Percentiles rank a stretch among this genome's conserved stretches.
Evolutionary conservation across 306 rosid species (phyloP).

Genomic region (Sechiopsis laciniata): DNA sequence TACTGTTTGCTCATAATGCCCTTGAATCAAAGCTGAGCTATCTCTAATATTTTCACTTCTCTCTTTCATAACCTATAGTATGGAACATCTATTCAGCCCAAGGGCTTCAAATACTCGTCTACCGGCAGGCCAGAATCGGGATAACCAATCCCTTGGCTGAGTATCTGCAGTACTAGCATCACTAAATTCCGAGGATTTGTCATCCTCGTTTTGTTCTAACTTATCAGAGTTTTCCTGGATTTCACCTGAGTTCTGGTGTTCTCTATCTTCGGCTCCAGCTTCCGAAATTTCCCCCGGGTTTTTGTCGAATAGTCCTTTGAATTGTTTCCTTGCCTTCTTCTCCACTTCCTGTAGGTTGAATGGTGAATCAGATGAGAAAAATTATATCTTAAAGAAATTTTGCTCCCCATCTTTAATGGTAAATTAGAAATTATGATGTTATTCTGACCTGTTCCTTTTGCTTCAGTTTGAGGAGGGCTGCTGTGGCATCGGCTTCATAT

Average conservation of each 20-base stretch:
- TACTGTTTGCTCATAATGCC: neutral
- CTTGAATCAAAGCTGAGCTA: neutral
- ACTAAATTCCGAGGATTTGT: slow-evolving; percentile 39
- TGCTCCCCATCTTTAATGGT: neutral
- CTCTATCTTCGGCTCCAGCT: slow-evolving; percentile 39
- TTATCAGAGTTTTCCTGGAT: slow-evolving; percentile 35
- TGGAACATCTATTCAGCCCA: slow-evolving; percentile 56
- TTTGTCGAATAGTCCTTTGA: slow-evolving; percentile 87
- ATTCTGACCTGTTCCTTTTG: slow-evolving; percentile 69
- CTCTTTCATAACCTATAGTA: slow-evolving; percentile 35
- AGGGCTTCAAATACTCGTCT: slow-evolving; percentile 50
- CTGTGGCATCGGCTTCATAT: slow-evolving; percentile 71
- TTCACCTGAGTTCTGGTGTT: slow-evolving; percentile 33
- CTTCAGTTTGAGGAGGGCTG: slow-evolving; percentile 72
- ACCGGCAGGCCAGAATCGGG: slow-evolving; percentile 52
- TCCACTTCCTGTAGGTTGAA: slow-evolving; percentile 58
- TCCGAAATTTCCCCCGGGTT: slow-evolving; percentile 87
- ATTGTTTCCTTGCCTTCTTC: slow-evolving; percentile 69
- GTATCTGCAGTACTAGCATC: slow-evolving; percentile 38
- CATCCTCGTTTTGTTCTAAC: slow-evolving; percentile 35
- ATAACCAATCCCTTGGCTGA: slow-evolving; percentile 45
- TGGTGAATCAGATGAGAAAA: slow-evolving; percentile 5
- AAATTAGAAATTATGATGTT: slow-evolving; percentile 6
- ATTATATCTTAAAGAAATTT: neutral
- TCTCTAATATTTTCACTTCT: slow-evolving; percentile 3